phyloP scores from a whole-genome alignment of 1,139 yeast genomes.

The Geotrichum candidum region DNA sequence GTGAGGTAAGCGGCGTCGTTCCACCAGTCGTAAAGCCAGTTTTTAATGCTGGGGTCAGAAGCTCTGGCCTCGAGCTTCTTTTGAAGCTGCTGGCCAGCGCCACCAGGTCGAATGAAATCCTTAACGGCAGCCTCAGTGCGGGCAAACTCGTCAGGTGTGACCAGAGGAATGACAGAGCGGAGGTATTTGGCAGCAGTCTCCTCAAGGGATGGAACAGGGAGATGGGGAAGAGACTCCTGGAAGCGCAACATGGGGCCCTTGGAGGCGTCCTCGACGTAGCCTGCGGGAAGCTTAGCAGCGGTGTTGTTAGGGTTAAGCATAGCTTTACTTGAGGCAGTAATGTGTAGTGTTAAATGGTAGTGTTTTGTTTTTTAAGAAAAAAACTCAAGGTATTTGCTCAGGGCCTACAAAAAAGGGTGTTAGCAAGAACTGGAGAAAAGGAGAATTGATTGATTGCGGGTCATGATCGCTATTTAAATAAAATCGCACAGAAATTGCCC shows the following conservation, averaged over 20 bases:
- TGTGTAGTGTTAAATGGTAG: background rate
- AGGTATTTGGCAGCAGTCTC: slow-evolving; percentile 69
- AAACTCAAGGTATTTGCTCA: background rate
- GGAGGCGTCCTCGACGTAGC: slow-evolving; percentile 36
- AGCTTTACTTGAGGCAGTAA: background rate
- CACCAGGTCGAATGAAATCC: slow-evolving; percentile 57
- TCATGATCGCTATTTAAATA: background rate
- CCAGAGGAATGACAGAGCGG: slow-evolving; percentile 64
- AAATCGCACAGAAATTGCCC: too few species aligned
- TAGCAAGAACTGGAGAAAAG: background rate
- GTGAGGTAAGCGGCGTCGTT: slow-evolving; percentile 88
- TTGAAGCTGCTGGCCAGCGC: slow-evolving; percentile 67
- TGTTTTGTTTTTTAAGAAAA: background rate
- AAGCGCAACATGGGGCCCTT: slow-evolving; percentile 68
- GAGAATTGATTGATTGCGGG: background rate
- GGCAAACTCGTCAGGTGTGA: slow-evolving; percentile 49
- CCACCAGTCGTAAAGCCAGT: slow-evolving; percentile 95
- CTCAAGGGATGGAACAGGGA: slow-evolving; percentile 81
- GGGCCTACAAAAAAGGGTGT: background rate
- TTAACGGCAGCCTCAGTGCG: slow-evolving; percentile 56
- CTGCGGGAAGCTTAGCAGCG: slow-evolving; percentile 28
- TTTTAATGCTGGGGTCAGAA: slow-evolving; percentile 50
- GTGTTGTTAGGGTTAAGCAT: slow-evolving; percentile 30
- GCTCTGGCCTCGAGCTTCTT: slow-evolving; percentile 56
- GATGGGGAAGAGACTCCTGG: slow-evolving; percentile 70